phyloP scores from a whole-genome alignment of 305 asterid species.

The Fraxinus angustifolia region DNA sequence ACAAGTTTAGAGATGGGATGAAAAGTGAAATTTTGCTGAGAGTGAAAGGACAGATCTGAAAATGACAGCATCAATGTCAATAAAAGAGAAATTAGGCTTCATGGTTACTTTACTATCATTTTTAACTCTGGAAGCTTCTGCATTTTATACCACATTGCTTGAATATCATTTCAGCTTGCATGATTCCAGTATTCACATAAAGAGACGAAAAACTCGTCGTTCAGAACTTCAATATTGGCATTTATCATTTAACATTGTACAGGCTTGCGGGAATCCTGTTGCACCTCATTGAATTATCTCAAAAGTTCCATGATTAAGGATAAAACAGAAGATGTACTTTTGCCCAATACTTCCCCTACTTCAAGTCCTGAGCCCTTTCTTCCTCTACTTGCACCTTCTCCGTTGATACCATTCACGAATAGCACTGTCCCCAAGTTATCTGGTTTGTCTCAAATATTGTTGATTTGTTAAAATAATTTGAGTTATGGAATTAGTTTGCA shows the following conservation, averaged over 20 bases:
- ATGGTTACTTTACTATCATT: not conserved
- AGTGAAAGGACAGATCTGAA: not conserved
- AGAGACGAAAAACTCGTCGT: not conserved
- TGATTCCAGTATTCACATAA: not conserved
- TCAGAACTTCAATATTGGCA: not conserved
- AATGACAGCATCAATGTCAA: not conserved
- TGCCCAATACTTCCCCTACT: constrained; percentile 60
- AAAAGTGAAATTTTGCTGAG: not conserved
- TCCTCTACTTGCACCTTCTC: constrained; percentile 95
- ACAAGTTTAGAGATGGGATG: not conserved
- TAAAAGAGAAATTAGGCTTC: not conserved
- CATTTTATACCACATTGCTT: not conserved
- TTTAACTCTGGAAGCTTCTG: not conserved
- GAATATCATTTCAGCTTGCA: not conserved
- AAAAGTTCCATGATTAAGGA: constrained; percentile 28
- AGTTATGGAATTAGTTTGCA: not conserved
- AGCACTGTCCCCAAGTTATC: constrained; percentile 81
- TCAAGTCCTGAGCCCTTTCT: constrained; percentile 74
- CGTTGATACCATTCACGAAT: constrained; percentile 83
- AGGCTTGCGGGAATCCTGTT: constrained; percentile 47
- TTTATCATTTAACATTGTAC: constrained; percentile 22
- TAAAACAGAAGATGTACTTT: constrained; percentile 48
- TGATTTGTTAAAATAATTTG: not conserved
- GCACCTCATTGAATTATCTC: constrained; percentile 35
- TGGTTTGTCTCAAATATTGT: constrained; percentile 46